phyloP scores from a whole-genome alignment of 169 alveolate species.

The Eimeria sp. region DNA sequence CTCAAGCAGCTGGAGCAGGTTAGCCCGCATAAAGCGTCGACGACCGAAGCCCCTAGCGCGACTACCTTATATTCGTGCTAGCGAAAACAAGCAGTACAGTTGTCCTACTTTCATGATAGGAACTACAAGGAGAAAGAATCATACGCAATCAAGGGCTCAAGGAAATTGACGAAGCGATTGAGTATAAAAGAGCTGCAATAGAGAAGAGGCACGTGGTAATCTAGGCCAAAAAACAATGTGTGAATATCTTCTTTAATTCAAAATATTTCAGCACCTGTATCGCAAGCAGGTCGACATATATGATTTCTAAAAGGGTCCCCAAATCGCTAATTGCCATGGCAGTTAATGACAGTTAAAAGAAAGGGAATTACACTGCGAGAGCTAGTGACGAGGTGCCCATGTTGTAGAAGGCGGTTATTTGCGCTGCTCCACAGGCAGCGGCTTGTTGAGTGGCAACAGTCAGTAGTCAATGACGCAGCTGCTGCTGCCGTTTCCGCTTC shows the following conservation, averaged over 20 bases:
- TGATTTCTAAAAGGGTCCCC: too few species aligned
- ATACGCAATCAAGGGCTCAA: constrained; percentile 57
- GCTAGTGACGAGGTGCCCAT: neutral
- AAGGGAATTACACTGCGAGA: too few species aligned
- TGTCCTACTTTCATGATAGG: constrained; percentile 6
- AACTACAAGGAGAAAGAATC: constrained; percentile 70
- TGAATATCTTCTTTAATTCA: neutral
- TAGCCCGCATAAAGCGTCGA: neutral
- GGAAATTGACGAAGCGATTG: constrained; percentile 80
- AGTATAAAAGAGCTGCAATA: constrained; percentile 66
- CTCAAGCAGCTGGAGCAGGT: constrained; percentile 74
- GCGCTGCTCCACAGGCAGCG: constrained; percentile 49
- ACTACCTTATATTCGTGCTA: neutral
- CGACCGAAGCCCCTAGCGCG: too few species aligned
- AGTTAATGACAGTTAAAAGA: too few species aligned
- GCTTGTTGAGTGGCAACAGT: constrained; percentile 79
- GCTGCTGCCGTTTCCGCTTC: constrained; percentile 84
- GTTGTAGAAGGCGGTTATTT: neutral
- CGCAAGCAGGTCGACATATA: too few species aligned
- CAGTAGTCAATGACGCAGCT: constrained; percentile 77
- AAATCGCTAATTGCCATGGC: too few species aligned
- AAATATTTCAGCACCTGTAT: too few species aligned
- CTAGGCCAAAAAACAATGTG: neutral
- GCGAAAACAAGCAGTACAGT: neutral
- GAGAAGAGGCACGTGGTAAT: constrained; percentile 64